Evolutionary conservation across 768 basidiomycete genomes (phyloP).

Genomic region (Lyophyllum atratum): DNA sequence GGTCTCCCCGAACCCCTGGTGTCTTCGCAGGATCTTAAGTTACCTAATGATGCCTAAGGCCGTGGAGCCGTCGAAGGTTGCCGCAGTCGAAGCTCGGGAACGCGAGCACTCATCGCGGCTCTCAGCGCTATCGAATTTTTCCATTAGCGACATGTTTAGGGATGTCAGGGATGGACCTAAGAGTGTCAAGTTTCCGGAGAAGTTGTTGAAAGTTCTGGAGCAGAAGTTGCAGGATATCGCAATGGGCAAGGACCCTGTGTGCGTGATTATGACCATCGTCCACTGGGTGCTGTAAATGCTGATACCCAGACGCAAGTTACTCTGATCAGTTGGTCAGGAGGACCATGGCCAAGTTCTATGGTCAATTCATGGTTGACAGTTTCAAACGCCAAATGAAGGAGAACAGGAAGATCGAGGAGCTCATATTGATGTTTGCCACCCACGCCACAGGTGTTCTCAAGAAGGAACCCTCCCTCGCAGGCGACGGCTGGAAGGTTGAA

Average conservation of each 20-base stretch:
- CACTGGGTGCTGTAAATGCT: background rate
- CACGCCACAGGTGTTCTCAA: conserved; percentile 84
- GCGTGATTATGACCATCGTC: conserved; percentile 34
- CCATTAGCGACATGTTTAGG: conserved; percentile 79
- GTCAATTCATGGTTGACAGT: conserved; percentile 80
- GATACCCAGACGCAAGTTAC: conserved; percentile 55
- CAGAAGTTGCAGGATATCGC: conserved; percentile 89
- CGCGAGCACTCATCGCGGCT: conserved; percentile 71
- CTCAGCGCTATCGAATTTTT: conserved; percentile 66
- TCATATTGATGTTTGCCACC: conserved; percentile 95
- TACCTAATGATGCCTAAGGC: conserved; percentile 69
- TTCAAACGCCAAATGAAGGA: conserved; percentile 94
- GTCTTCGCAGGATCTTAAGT: conserved; percentile 59
- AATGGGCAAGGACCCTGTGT: conserved; percentile 91
- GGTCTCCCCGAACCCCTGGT: background rate
- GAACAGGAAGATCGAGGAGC: conserved; percentile 95
- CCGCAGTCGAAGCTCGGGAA: conserved; percentile 43
- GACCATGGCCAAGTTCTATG: conserved; percentile 92
- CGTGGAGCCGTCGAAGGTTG: conserved; percentile 30
- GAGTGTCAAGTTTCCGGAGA: conserved; percentile 92
- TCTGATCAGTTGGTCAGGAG: conserved; percentile 88
- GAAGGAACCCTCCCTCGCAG: conserved; percentile 83
- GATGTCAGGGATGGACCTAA: conserved; percentile 78
- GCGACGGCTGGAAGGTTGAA: conserved; percentile 91
- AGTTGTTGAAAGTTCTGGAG: conserved; percentile 88